Conservation (phyloP, 2,329 filamentous ascomycete species). For the Calonectria ilicicola region DNA sequence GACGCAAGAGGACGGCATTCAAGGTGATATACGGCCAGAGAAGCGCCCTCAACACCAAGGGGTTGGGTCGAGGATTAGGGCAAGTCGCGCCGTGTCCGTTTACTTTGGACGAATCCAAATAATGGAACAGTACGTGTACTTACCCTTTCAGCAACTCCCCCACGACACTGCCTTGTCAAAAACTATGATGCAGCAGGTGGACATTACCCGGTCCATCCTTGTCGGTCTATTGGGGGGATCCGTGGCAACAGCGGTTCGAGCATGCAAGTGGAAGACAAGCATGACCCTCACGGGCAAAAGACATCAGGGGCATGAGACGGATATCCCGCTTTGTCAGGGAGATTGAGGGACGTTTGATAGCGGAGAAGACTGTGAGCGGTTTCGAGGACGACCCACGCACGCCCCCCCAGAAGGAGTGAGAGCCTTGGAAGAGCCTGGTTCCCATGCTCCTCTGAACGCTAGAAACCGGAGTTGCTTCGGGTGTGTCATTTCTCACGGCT, state of each 20-base stretch:
- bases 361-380: not conserved
- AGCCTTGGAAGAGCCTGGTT: conserved; percentile 13
- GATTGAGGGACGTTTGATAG: not conserved
- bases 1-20: conserved; percentile 10
- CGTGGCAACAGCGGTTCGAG: conserved; percentile 25
- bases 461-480: conserved; percentile 20
- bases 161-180: conserved; percentile 1
- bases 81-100: conserved; percentile 9
- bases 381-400: conserved; percentile 14
- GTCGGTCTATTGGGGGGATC: conserved; percentile 14
- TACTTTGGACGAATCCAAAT: conserved; percentile 1
- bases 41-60: conserved; percentile 17
- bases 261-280: conserved; percentile 10
- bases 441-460: not conserved
- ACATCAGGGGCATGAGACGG: conserved; percentile 21
- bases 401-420: conserved; percentile 1
- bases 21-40: conserved; percentile 25
- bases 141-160: conserved; percentile 4
- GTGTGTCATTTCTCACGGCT: conserved; percentile 14
- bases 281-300: conserved; percentile 6
- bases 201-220: conserved; percentile 22
- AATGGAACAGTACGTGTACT: conserved; percentile 18
- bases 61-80: conserved; percentile 1
- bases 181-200: conserved; percentile 2
- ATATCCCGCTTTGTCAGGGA: conserved; percentile 11